A percentile compares a stretch with the other conserved stretches of the same genome.
phyloP scores from a whole-genome alignment of 352 stramenopile species.

The Phytopythium delawarense region DNA sequence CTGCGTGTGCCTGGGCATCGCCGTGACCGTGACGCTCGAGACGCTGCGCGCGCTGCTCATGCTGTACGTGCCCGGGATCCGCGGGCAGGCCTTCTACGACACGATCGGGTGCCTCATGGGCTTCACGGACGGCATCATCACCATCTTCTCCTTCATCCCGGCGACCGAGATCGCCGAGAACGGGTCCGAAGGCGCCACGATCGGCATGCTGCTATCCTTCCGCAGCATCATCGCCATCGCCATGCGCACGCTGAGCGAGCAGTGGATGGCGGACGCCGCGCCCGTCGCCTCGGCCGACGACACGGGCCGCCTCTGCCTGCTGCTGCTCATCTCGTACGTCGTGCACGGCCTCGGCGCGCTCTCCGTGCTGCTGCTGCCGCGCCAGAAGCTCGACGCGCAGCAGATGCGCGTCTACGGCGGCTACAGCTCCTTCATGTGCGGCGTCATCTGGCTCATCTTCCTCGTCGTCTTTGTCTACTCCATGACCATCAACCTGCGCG shows the following conservation, averaged over 20 bases:
- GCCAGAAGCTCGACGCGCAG: constrained; percentile 60
- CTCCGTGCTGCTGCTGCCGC: constrained; percentile 48
- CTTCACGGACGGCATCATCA: constrained; percentile 59
- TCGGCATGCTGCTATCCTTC: constrained; percentile 60
- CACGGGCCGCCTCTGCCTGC: constrained; percentile 20
- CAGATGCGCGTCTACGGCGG: constrained; percentile 60
- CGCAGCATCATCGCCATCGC: constrained; percentile 53
- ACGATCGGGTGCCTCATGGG: constrained; percentile 40
- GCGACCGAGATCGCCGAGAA: constrained; percentile 69
- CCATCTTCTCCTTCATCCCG: constrained; percentile 66
- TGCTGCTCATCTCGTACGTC: constrained; percentile 52
- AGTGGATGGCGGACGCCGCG: constrained; percentile 34
- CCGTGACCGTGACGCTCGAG: constrained; percentile 39
- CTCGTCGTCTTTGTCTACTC: constrained; percentile 59
- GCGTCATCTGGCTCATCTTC: constrained; percentile 52
- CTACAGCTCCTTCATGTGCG: constrained; percentile 47
- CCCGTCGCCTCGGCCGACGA: constrained; percentile 21
- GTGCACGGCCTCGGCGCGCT: constrained; percentile 51
- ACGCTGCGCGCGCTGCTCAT: constrained; percentile 57
- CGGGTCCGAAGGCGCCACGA: constrained; percentile 60
- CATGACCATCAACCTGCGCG: constrained; percentile 42
- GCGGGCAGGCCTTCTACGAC: constrained; percentile 47
- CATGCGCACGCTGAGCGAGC: constrained; percentile 48
- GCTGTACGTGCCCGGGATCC: constrained; percentile 39
- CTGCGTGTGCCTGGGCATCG: constrained; percentile 34